Conservation (phyloP, 495 filamentous ascomycete species). For the Penicillium turbatum region DNA sequence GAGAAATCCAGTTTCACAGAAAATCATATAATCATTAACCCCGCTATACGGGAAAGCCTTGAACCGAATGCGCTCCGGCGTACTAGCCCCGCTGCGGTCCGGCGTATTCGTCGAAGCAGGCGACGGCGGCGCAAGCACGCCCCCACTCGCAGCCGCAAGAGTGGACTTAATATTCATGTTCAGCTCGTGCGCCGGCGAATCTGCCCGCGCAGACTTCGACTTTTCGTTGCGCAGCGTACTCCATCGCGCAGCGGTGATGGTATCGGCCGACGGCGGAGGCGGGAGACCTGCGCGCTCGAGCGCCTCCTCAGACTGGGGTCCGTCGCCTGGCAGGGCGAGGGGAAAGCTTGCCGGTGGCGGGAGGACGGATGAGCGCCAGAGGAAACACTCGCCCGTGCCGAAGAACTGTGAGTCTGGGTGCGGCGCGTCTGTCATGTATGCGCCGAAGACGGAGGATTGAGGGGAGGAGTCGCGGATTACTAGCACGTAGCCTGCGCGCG, state of each 20-base stretch:
- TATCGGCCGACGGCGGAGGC: slow-evolving; percentile 72
- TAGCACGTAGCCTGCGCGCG: slow-evolving; percentile 78
- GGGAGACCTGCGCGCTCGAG: slow-evolving; percentile 49
- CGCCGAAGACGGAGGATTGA: slow-evolving; percentile 71
- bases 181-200: slow-evolving; percentile 23
- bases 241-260: slow-evolving; percentile 62
- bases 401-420: slow-evolving; percentile 80
- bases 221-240: slow-evolving; percentile 55
- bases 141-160: slow-evolving; percentile 28
- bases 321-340: slow-evolving; percentile 39
- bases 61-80: slow-evolving; percentile 73
- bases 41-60: slow-evolving; percentile 96
- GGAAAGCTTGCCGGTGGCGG: slow-evolving; percentile 41
- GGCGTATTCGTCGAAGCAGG: slow-evolving; percentile 22
- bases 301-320: slow-evolving; percentile 33
- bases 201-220: slow-evolving; percentile 6
- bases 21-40: slow-evolving; percentile 93
- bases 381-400: slow-evolving; percentile 95
- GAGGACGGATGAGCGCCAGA: slow-evolving; percentile 79
- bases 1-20: slow-evolving; percentile 82
- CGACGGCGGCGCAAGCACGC: slow-evolving; percentile 26
- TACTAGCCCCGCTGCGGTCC: slow-evolving; percentile 37
- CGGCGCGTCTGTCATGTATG: slow-evolving; percentile 86
- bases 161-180: slow-evolving; percentile 30
- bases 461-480: slow-evolving; percentile 68